Conservation (phyloP, 2,329 filamentous ascomycete genomes). For the Sclerotinia borealis region DNA sequence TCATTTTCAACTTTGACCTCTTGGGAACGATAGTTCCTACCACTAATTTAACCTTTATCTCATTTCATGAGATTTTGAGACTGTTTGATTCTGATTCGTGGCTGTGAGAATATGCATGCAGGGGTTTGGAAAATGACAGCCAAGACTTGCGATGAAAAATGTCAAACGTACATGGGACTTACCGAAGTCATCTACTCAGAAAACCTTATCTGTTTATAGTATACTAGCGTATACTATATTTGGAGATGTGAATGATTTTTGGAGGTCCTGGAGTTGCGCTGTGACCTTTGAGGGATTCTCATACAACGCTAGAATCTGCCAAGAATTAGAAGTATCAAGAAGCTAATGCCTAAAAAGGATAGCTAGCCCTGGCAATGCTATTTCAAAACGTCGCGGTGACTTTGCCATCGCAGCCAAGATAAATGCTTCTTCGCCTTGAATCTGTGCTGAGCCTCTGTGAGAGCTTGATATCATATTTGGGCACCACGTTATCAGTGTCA, state of each 20-base stretch:
- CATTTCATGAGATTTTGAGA: background rate
- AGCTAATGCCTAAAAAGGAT: background rate
- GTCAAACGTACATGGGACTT: background rate
- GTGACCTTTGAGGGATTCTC: background rate
- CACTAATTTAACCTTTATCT: background rate
- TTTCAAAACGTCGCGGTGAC: slow-evolving; percentile 2
- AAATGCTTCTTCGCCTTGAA: background rate
- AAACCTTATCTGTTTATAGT: background rate
- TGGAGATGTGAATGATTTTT: background rate
- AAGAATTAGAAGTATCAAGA: slow-evolving; percentile 1
- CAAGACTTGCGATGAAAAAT: slow-evolving; percentile 9
- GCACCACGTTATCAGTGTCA: slow-evolving; percentile 6
- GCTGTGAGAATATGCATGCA: background rate
- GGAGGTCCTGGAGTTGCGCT: background rate
- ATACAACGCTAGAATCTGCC: slow-evolving; percentile 3
- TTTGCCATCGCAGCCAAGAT: background rate
- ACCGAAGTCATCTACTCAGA: background rate
- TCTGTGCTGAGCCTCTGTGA: background rate
- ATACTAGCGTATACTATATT: background rate
- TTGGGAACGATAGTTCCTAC: background rate
- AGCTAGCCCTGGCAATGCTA: background rate
- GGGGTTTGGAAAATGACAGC: slow-evolving; percentile 5
- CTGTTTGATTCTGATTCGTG: background rate
- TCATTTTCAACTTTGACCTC: background rate
- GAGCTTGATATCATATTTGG: background rate